These are phyloP conservation scores for Vigna trinervia DNA, from an alignment of 306 rosid genomes.

Conservation along the genomic window DNA sequence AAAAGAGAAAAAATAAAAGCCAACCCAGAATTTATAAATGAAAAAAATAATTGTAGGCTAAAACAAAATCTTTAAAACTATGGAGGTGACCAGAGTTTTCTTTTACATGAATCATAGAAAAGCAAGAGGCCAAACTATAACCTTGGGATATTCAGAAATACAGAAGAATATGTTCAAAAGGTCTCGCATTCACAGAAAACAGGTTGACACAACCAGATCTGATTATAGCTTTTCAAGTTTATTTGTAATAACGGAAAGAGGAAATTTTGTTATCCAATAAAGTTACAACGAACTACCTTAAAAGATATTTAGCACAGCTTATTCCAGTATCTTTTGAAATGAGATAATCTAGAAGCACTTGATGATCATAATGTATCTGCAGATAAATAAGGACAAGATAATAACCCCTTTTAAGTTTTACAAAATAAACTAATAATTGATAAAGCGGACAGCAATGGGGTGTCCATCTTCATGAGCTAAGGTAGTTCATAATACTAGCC, in stretches of 20 bases:
- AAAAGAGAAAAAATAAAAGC: slow-evolving; percentile 40
- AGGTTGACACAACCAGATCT: slow-evolving; percentile 23
- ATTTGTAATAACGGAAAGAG: slow-evolving; percentile 22
- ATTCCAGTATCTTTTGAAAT: slow-evolving; percentile 88
- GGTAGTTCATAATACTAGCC: slow-evolving; percentile 52
- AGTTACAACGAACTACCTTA: slow-evolving; percentile 57
- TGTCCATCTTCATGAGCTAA: slow-evolving; percentile 11
- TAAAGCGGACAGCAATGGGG: slow-evolving; percentile 25
- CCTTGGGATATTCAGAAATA: slow-evolving; percentile 25
- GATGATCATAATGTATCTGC: slow-evolving; percentile 96
- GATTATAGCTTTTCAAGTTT: slow-evolving; percentile 6
- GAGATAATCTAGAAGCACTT: slow-evolving; percentile 91
- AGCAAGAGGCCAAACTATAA: slow-evolving; percentile 34
- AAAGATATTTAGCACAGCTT: slow-evolving; percentile 81
- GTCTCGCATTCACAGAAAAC: slow-evolving; percentile 16
- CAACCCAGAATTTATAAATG: slow-evolving; percentile 22
- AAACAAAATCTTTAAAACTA: background rate
- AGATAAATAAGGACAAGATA: slow-evolving; percentile 33
- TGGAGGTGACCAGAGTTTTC: slow-evolving; percentile 9
- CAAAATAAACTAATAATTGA: slow-evolving; percentile 19
- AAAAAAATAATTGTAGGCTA: background rate
- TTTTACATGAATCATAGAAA: slow-evolving; percentile 20
- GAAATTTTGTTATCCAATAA: background rate
- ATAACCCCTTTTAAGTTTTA: slow-evolving; percentile 9
- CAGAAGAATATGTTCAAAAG: slow-evolving; percentile 6